Evolutionary conservation across 116 monocot species (phyloP).

Genomic region (Iris pallida): DNA sequence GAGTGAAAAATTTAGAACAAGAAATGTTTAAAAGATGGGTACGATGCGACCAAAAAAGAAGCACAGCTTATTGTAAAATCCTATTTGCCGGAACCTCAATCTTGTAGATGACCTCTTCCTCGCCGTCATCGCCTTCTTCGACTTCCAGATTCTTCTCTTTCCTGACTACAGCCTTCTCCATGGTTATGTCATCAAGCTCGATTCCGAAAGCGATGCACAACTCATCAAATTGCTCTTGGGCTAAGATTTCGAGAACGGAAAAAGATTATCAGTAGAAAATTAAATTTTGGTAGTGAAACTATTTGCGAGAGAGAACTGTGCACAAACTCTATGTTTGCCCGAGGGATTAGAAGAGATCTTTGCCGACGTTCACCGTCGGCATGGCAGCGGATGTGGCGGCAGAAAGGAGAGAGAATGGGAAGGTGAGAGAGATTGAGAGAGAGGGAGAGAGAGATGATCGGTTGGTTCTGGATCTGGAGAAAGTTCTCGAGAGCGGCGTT

Average conservation of each 20-base stretch:
- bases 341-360: constrained; percentile 76
- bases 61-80: no score
- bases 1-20: no score
- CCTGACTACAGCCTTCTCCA: constrained; percentile 81
- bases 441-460: neutral
- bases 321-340: constrained; percentile 64
- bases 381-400: constrained; percentile 22
- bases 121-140: constrained; percentile 40
- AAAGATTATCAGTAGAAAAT: neutral
- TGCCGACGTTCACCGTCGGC: constrained; percentile 89
- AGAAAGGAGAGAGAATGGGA: neutral
- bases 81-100: constrained; percentile 93
- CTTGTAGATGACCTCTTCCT: constrained; percentile 88
- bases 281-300: no score
- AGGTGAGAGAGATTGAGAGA: neutral
- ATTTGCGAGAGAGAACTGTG: no score
- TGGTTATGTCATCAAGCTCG: constrained; percentile 95
- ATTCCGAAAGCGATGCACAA: constrained; percentile 94
- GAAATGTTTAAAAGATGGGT: no score
- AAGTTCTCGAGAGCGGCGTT: no score
- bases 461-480: no score
- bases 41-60: no score
- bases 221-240: constrained; percentile 80
- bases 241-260: constrained; percentile 28
- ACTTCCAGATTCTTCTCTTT: constrained; percentile 83